Evolutionary conservation across 768 basidiomycete genomes (phyloP), one percentile per base, ranked within the genome.

Genomic region (Asterophora parasitica): DNA sequence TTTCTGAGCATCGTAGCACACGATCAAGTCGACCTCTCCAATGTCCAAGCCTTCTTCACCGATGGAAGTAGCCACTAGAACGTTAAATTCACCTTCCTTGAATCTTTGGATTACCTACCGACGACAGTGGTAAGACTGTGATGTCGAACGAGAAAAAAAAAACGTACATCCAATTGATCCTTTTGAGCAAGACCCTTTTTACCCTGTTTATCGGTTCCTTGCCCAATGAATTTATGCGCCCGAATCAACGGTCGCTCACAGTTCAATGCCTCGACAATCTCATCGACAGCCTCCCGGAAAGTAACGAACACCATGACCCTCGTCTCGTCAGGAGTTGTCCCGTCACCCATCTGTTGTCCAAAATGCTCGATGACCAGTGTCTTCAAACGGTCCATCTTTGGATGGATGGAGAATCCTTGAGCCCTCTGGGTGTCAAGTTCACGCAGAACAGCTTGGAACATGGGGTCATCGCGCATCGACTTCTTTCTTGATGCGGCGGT

Each of bases 1-100:
- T 71, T 95, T 96, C 58, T 94, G 91, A 19, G 93, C 85, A 56
- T 99, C 96, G 63, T 98, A 99, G 59, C 94, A 97, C 40, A 97
- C 72, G 47, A 97, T 95, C 60, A 93, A 74, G 62, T 99, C 96
- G 12, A 99, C 85, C 63, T 96, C 94, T 27, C 96, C 96, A 46
- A 99, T 99, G 64, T 99, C 96, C 13, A 99, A 74, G 48, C 96
- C 96, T 65, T 99, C 96, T 67, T 99, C 96, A 16, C 96, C 96
- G 46, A 99, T 92, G 3, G 88, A 95, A 4, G 96, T 98, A 1
- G 94, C 88, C 7, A 99, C 95, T 9, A 99, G 71, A 31, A 96
- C 83, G 57, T 99, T 99, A 64, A 80, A 92, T 49, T 83, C 83
- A 9, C 92, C 92, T 4, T 68, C 70, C 62, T 93, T 93, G 73